Evolutionary conservation across 768 basidiomycete species (phyloP).

Genomic region (Leccinum olivaceopallidum): DNA sequence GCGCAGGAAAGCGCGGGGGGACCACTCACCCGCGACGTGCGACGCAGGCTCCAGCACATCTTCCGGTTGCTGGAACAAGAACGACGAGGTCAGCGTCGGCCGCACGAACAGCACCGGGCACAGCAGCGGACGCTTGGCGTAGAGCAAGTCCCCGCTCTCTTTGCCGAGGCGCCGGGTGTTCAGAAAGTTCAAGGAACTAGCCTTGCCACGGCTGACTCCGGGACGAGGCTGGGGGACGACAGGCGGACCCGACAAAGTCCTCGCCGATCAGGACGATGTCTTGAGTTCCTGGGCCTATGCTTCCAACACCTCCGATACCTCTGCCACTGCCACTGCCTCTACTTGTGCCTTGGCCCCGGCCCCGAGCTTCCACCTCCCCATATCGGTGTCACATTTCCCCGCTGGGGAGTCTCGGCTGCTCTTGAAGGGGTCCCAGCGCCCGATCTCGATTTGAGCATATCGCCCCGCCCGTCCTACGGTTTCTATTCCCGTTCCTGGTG

Average conservation of each 20-base stretch:
- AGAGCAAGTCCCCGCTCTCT: constrained; percentile 41
- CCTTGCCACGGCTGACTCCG: constrained; percentile 3
- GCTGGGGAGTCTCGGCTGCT: constrained; percentile 15
- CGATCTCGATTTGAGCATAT: constrained; percentile 11
- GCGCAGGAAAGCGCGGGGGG: not conserved
- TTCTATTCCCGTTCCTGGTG: constrained; percentile 4
- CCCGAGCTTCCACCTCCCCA: constrained; percentile 19
- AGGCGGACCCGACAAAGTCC: not conserved
- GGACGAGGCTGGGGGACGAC: constrained; percentile 2
- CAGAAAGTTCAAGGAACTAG: too few species aligned
- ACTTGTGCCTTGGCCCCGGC: constrained; percentile 19
- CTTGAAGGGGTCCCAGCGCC: constrained; percentile 18
- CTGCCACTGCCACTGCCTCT: not conserved
- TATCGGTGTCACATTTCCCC: constrained; percentile 11
- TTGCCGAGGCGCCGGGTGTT: constrained; percentile 10
- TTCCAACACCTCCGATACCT: not conserved
- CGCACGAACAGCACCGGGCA: constrained; percentile 72
- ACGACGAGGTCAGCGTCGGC: constrained; percentile 45
- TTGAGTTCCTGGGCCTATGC: not conserved
- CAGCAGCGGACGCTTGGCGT: constrained; percentile 59
- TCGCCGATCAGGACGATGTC: not conserved
- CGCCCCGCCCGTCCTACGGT: constrained; percentile 8
- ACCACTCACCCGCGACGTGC: constrained; percentile 48
- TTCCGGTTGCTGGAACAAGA: constrained; percentile 56
- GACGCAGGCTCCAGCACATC: constrained; percentile 57